phyloP scores from a whole-genome alignment of 108 stramenopile genomes.

The Nannochloropsis gaditana region DNA sequence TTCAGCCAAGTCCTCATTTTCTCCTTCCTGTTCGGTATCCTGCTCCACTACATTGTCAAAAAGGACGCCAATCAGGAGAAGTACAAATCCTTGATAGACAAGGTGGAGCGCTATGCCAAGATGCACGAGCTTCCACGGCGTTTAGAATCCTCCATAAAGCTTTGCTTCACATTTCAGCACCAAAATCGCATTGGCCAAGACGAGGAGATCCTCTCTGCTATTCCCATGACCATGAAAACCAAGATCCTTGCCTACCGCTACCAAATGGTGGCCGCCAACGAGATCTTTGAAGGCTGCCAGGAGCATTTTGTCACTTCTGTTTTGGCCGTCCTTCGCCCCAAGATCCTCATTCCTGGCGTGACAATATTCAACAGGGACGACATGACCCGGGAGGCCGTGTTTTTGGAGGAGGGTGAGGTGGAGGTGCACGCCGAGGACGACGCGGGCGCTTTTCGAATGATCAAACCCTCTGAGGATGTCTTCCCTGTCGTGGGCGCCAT shows the following conservation, averaged over 20 bases:
- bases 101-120: conserved; percentile 19
- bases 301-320: neutral
- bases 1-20: neutral
- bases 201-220: neutral
- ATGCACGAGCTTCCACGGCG: conserved; percentile 11
- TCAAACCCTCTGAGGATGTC: conserved; percentile 15
- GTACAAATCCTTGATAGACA: neutral
- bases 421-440: neutral
- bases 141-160: conserved; percentile 11
- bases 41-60: neutral
- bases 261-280: conserved; percentile 3
- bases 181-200: neutral
- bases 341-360: conserved; percentile 13
- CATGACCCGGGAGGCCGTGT: conserved; percentile 12
- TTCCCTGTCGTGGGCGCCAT: neutral
- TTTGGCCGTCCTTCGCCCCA: conserved; percentile 9
- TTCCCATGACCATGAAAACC: neutral
- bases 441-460: neutral
- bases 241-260: conserved; percentile 20
- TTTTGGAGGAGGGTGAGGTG: neutral
- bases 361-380: neutral
- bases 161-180: neutral
- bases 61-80: conserved; percentile 11
- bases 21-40: conserved; percentile 8
- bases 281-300: neutral